These are phyloP conservation scores for Hyphopichia pseudoburtonii DNA, from an alignment of 1,139 yeast genomes.

Conservation along the genomic window DNA sequence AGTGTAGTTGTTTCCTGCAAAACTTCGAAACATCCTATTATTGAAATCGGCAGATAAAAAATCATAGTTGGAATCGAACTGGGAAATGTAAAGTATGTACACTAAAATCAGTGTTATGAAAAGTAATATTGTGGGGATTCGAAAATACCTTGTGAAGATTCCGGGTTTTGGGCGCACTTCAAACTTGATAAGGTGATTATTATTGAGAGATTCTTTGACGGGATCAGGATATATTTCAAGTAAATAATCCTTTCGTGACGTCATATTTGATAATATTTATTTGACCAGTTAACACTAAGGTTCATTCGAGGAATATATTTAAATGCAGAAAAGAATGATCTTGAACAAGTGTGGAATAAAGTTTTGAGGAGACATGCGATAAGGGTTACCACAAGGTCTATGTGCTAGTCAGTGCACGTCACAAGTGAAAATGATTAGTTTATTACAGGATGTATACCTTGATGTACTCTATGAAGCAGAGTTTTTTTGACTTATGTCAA, in stretches of 20 bases:
- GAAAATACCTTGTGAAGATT: slow-evolving; percentile 7
- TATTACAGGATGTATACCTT: too few species aligned
- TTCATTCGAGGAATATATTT: too few species aligned
- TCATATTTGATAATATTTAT: slow-evolving; percentile 25
- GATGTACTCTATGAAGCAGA: too few species aligned
- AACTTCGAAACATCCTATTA: neutral
- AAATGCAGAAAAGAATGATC: too few species aligned
- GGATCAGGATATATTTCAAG: slow-evolving; percentile 26
- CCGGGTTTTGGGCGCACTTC: slow-evolving; percentile 16
- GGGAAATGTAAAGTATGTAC: neutral
- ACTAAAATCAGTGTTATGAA: neutral
- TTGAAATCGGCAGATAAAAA: neutral
- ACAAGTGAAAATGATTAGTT: too few species aligned
- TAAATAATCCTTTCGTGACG: slow-evolving; percentile 30
- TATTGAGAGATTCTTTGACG: slow-evolving; percentile 1
- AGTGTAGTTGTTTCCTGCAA: slow-evolving; percentile 1
- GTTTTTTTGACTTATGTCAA: too few species aligned
- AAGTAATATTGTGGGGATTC: slow-evolving; percentile 13
- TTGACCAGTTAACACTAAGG: too few species aligned
- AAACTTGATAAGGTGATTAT: slow-evolving; percentile 19
- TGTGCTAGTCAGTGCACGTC: too few species aligned
- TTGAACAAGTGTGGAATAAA: too few species aligned
- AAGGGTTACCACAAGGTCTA: too few species aligned
- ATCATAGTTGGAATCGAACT: neutral
- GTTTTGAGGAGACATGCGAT: too few species aligned